Evolutionary conservation across 2,329 filamentous ascomycete genomes (phyloP).

Genomic region (Monilinia laxa): DNA sequence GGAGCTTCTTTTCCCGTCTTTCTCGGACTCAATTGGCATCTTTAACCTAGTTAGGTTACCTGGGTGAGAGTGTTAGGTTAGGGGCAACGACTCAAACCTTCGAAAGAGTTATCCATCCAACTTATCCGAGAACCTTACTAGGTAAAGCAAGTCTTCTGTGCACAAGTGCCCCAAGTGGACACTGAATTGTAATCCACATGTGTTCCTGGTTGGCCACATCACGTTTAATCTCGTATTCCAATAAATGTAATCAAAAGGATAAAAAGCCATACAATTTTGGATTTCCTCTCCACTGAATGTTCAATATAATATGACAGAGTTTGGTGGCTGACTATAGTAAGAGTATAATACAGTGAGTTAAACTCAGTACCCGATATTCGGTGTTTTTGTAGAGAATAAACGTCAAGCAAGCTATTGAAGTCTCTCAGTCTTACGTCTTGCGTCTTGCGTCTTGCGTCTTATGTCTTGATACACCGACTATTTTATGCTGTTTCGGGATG

Average conservation of each 20-base stretch:
- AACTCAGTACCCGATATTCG: not conserved
- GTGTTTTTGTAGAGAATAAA: too few relatives aligned
- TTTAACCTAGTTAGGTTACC: too few relatives aligned
- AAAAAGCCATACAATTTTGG: constrained; percentile 4
- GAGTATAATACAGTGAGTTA: constrained; percentile 3
- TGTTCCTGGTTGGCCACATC: constrained; percentile 12
- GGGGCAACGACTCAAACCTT: too few relatives aligned
- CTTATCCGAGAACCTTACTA: too few relatives aligned
- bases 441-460: too few relatives aligned
- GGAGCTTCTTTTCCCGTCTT: not conserved
- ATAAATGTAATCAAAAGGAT: not conserved
- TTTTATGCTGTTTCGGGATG: not conserved
- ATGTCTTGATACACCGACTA: too few relatives aligned
- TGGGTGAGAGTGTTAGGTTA: too few relatives aligned
- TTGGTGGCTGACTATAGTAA: not conserved
- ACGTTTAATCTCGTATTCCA: constrained; percentile 9
- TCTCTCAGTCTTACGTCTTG: too few relatives aligned
- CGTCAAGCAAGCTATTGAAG: too few relatives aligned
- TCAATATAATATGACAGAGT: not conserved
- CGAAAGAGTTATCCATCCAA: too few relatives aligned
- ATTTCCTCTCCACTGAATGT: not conserved
- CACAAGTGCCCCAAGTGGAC: not conserved
- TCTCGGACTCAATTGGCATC: not conserved
- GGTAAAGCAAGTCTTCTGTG: too few relatives aligned
- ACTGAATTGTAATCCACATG: not conserved